Evolutionary conservation across 2,329 filamentous ascomycete genomes (phyloP).

Genomic region (Cladobotryum protrusum): DNA sequence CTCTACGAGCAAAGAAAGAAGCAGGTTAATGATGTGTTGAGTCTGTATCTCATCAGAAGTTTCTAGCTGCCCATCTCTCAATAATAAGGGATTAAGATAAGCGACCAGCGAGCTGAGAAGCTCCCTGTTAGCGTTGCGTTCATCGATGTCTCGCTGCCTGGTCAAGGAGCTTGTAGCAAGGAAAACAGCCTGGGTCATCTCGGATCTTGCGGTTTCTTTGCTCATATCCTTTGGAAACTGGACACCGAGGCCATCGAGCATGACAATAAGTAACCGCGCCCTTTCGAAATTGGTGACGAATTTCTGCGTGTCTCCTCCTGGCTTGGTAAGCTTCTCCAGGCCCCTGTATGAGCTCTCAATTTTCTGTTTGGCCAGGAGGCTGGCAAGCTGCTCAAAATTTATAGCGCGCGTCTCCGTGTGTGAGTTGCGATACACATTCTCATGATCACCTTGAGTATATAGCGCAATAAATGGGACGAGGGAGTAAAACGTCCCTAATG

Average conservation of each 20-base stretch:
- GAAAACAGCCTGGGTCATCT: conserved; percentile 8
- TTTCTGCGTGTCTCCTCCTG: background rate
- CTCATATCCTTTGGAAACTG: conserved; percentile 6
- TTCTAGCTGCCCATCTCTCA: background rate
- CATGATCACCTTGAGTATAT: background rate
- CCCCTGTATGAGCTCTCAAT: too few relatives aligned
- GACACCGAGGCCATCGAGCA: background rate
- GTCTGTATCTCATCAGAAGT: background rate
- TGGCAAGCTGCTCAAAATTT: background rate
- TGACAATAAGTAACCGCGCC: background rate
- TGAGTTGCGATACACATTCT: background rate
- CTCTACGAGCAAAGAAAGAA: conserved; percentile 1
- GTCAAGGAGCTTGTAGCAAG: background rate
- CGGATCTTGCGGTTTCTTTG: conserved; percentile 4
- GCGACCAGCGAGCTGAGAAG: background rate
- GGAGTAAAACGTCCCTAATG: conserved; percentile 1
- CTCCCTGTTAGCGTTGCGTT: background rate
- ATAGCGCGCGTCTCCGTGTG: background rate
- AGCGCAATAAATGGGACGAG: conserved; percentile 5
- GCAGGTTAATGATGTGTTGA: background rate
- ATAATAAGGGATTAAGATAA: background rate
- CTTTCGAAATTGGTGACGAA: background rate
- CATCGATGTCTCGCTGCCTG: conserved; percentile 1
- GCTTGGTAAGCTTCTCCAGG: too few relatives aligned
- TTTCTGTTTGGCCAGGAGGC: background rate